Evolutionary conservation across 257 asterid species (phyloP).

Genomic region (Galeopsis tetrahit): DNA sequence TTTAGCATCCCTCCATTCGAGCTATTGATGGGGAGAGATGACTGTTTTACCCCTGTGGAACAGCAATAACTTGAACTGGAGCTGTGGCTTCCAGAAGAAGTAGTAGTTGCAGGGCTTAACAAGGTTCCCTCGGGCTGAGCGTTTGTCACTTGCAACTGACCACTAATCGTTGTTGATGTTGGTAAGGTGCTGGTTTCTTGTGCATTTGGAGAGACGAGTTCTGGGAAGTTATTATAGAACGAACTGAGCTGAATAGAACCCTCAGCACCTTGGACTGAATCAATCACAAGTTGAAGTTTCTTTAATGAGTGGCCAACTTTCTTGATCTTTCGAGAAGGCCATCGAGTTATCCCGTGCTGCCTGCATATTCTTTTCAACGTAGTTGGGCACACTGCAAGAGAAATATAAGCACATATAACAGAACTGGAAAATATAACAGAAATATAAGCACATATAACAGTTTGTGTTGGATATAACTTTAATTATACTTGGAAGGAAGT

Average conservation of each 20-base stretch:
- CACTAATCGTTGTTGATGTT: slow-evolving; percentile 29
- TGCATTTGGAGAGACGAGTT: slow-evolving; percentile 57
- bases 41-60: slow-evolving; percentile 59
- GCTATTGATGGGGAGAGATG: slow-evolving; percentile 40
- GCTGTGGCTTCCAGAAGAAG: slow-evolving; percentile 69
- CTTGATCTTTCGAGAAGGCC: slow-evolving; percentile 93
- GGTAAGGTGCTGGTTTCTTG: slow-evolving; percentile 43
- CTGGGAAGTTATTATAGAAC: slow-evolving; percentile 78
- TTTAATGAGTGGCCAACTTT: slow-evolving; percentile 81
- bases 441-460: not conserved
- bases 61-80: slow-evolving; percentile 68
- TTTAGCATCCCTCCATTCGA: slow-evolving; percentile 40
- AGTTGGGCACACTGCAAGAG: slow-evolving; percentile 80
- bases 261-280: slow-evolving; percentile 81
- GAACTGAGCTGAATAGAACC: slow-evolving; percentile 75
- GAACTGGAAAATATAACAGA: not conserved
- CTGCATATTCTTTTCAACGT: slow-evolving; percentile 92
- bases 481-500: too few relatives aligned
- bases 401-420: not conserved
- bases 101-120: slow-evolving; percentile 51
- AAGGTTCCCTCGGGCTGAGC: slow-evolving; percentile 43
- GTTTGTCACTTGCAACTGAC: slow-evolving; percentile 36
- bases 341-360: slow-evolving; percentile 77
- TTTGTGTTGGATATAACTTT: not conserved
- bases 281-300: slow-evolving; percentile 88